Conservation (phyloP, 163 green algal species). For the Scenedesmus sp. region DNA sequence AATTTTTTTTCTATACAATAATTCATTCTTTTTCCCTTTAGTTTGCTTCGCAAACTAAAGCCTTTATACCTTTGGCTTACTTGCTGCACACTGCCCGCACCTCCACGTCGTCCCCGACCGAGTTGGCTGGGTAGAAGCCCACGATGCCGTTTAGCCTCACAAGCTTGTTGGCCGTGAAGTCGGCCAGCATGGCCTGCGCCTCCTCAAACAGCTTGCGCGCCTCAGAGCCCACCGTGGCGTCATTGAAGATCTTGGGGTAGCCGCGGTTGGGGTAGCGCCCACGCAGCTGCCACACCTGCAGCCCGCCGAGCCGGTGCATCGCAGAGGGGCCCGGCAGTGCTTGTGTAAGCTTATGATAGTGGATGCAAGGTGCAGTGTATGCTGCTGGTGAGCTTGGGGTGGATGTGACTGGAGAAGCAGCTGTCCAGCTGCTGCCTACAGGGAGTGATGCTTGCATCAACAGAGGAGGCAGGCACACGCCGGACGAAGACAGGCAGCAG, state of each 20-base stretch:
- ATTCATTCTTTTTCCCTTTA: too few species aligned
- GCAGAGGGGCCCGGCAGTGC: background rate
- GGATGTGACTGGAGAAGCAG: background rate
- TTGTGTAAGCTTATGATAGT: background rate
- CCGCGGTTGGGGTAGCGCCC: constrained; percentile 98
- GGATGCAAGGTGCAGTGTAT: background rate
- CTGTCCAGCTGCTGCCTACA: background rate
- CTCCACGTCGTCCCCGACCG: constrained; percentile 96
- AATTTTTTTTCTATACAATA: too few species aligned
- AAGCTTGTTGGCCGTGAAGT: constrained; percentile 91
- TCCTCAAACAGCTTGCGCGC: constrained; percentile 98
- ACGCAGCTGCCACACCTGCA: constrained; percentile 97
- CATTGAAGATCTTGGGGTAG: constrained; percentile 99
- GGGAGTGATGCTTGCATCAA: background rate
- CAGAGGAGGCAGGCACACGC: background rate
- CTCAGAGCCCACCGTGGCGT: constrained; percentile 96
- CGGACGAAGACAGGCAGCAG: background rate
- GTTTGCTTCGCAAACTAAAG: too few species aligned
- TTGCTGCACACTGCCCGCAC: constrained; percentile 76
- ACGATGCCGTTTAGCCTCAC: constrained; percentile 90
- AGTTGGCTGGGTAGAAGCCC: constrained; percentile 93
- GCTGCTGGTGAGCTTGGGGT: background rate
- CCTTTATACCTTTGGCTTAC: too few species aligned
- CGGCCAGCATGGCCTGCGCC: constrained; percentile 86
- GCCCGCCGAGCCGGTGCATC: background rate